Evolutionary conservation across 2,329 filamentous ascomycete species (phyloP).

Genomic region (Xylariaceae sp.): DNA sequence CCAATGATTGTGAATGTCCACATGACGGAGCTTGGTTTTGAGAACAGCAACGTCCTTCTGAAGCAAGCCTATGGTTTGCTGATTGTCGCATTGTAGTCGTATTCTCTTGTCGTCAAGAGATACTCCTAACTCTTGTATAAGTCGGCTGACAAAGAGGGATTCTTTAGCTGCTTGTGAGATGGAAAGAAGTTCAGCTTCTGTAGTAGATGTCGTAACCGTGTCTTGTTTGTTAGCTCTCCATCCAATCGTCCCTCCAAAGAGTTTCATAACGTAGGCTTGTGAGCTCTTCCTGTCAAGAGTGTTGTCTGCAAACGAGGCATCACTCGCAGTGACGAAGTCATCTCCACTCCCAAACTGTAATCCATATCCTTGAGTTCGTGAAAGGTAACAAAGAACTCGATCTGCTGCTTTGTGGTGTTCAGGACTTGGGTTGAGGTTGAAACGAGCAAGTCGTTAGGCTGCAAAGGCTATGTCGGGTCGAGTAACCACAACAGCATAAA

Average conservation of each 20-base stretch:
- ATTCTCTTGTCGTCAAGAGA: not conserved
- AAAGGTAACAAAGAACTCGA: not conserved
- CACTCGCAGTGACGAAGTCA: not conserved
- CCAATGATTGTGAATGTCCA: slow-evolving; percentile 6
- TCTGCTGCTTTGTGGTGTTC: not conserved
- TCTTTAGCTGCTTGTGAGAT: slow-evolving; percentile 8
- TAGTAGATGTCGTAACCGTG: slow-evolving; percentile 2
- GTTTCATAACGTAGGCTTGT: slow-evolving; percentile 1
- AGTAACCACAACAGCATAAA: not conserved
- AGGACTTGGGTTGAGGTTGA: not conserved
- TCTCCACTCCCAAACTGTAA: not conserved
- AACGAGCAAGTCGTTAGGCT: not conserved
- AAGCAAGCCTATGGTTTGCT: slow-evolving; percentile 1
- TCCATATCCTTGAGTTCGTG: not conserved
- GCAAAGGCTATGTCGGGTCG: slow-evolving; percentile 1
- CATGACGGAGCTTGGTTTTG: not conserved
- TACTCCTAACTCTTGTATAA: slow-evolving; percentile 1
- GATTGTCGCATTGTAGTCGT: not conserved
- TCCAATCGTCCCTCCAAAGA: slow-evolving; percentile 3
- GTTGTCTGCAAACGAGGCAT: slow-evolving; percentile 5
- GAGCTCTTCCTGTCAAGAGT: slow-evolving; percentile 5
- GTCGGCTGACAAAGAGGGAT: not conserved
- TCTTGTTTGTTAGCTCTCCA: slow-evolving; percentile 6
- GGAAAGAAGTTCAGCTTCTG: not conserved
- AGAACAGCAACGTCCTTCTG: not conserved